Percentiles rank a stretch among this genome's conserved stretches.
phyloP scores from a whole-genome alignment of 768 basidiomycete species.

The Cyclocybe cylindracea region DNA sequence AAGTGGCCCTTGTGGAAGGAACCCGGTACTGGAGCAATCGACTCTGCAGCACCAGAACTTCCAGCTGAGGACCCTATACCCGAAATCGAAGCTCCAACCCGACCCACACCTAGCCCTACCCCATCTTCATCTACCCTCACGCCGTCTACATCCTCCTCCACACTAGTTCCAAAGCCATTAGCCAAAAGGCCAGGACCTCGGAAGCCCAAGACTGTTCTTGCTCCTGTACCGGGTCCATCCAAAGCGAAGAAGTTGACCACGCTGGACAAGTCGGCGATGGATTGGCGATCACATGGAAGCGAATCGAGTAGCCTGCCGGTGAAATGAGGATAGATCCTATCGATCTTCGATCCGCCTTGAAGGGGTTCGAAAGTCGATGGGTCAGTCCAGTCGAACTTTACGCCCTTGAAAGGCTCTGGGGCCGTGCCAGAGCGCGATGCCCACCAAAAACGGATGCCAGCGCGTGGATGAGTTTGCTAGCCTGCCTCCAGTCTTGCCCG shows the following conservation, averaged over 20 bases:
- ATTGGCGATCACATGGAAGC: conserved; percentile 48
- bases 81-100: conserved; percentile 5
- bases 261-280: conserved; percentile 84
- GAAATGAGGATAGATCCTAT: too few relatives aligned
- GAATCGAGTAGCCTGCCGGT: too few relatives aligned
- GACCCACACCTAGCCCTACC: not conserved
- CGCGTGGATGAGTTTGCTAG: too few relatives aligned
- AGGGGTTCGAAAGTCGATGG: too few relatives aligned
- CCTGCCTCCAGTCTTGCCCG: too few relatives aligned
- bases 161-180: conserved; percentile 23
- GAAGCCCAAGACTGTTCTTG: conserved; percentile 60
- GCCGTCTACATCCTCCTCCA: conserved; percentile 12
- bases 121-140: not conserved
- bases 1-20: conserved; percentile 65
- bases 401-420: too few relatives aligned
- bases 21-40: conserved; percentile 12
- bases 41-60: not conserved
- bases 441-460: too few relatives aligned
- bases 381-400: too few relatives aligned
- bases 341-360: too few relatives aligned
- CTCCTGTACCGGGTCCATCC: conserved; percentile 48
- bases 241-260: conserved; percentile 81
- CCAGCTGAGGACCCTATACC: not conserved
- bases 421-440: too few relatives aligned
- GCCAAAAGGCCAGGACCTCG: conserved; percentile 62